Conservation (phyloP, 345 rosid species). For the Eutrema japonicum region DNA sequence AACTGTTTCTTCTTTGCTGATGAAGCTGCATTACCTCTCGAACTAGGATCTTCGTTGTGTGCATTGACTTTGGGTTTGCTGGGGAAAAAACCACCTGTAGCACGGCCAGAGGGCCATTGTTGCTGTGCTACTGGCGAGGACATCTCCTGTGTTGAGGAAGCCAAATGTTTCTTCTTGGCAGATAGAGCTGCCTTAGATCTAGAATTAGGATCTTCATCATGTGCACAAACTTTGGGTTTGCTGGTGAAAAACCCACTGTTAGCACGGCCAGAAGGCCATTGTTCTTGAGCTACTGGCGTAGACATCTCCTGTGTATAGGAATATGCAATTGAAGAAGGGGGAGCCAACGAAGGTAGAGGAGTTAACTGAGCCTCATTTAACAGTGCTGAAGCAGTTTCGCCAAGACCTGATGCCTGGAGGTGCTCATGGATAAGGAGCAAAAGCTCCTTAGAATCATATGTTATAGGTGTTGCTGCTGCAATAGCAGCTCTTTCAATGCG, state of each 20-base stretch:
- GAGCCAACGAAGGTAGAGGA: conserved; percentile 73
- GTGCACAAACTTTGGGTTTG: conserved; percentile 51
- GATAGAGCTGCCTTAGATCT: conserved; percentile 55
- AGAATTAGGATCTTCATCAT: conserved; percentile 53
- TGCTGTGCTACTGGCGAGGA: conserved; percentile 51
- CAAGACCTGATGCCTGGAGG: conserved; percentile 90
- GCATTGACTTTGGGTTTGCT: conserved; percentile 52
- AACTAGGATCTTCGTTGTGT: conserved; percentile 52
- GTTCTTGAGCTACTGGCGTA: conserved; percentile 54
- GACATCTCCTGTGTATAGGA: conserved; percentile 59
- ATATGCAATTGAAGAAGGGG: conserved; percentile 67
- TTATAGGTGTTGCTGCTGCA: conserved; percentile 97
- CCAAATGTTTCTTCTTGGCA: conserved; percentile 73
- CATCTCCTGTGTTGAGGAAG: conserved; percentile 71
- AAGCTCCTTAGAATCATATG: conserved; percentile 91
- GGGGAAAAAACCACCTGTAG: conserved; percentile 64
- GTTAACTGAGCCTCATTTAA: conserved; percentile 90
- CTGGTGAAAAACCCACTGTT: conserved; percentile 73
- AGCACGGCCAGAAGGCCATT: conserved; percentile 88
- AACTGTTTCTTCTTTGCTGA: conserved; percentile 78
- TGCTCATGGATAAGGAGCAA: conserved; percentile 94
- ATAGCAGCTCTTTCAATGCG: conserved; percentile 99
- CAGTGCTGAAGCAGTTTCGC: conserved; percentile 63
- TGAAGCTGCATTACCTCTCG: conserved; percentile 52
- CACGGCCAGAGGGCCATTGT: conserved; percentile 89